phyloP scores from a whole-genome alignment of 345 rosid genomes.

The Ailanthus altissimus region DNA sequence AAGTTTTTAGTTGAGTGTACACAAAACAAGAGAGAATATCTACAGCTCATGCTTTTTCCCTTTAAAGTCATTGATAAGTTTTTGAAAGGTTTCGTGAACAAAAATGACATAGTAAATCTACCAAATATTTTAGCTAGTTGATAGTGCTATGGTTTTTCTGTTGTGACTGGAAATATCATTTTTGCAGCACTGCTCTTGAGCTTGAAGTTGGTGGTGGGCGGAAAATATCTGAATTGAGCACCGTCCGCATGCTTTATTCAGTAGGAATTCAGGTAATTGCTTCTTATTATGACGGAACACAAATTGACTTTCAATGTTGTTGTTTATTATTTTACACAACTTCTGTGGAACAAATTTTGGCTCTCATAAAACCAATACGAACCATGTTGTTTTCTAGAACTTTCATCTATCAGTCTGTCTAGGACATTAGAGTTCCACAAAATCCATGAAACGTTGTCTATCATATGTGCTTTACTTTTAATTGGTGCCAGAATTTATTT shows the following conservation, averaged over 20 bases:
- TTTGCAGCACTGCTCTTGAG: conserved; percentile 77
- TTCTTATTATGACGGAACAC: conserved; percentile 9
- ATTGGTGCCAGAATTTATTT: background rate
- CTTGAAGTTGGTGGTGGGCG: conserved; percentile 94
- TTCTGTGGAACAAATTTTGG: background rate
- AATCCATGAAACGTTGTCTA: background rate
- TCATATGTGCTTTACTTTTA: background rate
- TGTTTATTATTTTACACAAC: background rate
- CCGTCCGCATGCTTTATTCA: conserved; percentile 72
- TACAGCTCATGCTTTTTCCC: background rate
- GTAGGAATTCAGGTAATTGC: conserved; percentile 77
- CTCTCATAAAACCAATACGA: background rate
- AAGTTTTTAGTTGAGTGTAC: background rate
- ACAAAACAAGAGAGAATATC: background rate
- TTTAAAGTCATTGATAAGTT: background rate
- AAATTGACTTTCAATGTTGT: background rate
- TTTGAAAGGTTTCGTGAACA: background rate
- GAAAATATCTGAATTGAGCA: conserved; percentile 81
- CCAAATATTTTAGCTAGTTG: conserved; percentile 11
- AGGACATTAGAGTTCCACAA: background rate
- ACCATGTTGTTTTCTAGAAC: background rate
- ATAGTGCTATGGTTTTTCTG: background rate
- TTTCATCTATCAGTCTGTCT: background rate
- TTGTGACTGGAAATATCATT: conserved; percentile 20
- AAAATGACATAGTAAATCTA: background rate